phyloP scores from a whole-genome alignment of 495 filamentous ascomycete genomes.

The Venustampulla echinocandica region DNA sequence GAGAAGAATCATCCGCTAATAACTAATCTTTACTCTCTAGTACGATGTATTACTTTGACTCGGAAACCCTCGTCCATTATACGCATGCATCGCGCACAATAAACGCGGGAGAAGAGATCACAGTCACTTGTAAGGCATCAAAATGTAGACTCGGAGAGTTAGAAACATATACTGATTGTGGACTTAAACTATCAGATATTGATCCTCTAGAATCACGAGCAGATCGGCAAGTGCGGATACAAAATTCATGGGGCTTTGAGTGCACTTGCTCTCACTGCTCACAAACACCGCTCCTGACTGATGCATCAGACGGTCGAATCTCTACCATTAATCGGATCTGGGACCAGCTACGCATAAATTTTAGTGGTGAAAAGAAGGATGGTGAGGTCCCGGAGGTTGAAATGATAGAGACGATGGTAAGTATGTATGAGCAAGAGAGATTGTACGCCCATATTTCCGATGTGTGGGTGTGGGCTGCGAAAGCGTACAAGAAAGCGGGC shows the following conservation, averaged over 20 bases:
- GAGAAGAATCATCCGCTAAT: too few species aligned
- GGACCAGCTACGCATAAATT: neutral
- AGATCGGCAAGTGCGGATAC: conserved; percentile 4
- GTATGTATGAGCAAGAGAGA: conserved; percentile 24
- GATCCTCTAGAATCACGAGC: conserved; percentile 10
- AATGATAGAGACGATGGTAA: conserved; percentile 21
- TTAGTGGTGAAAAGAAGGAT: neutral
- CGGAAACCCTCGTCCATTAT: conserved; percentile 7
- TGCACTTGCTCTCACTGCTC: conserved; percentile 14
- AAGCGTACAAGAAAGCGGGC: conserved; percentile 21
- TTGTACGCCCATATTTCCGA: conserved; percentile 23
- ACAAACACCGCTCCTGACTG: neutral
- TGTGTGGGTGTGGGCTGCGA: conserved; percentile 23
- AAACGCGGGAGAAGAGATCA: conserved; percentile 15
- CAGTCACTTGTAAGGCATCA: conserved; percentile 10
- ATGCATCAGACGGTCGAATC: neutral
- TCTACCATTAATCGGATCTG: neutral
- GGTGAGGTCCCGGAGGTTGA: conserved; percentile 2
- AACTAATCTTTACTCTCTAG: neutral
- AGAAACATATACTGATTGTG: neutral
- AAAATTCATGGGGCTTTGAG: conserved; percentile 13
- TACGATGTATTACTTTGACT: conserved; percentile 17
- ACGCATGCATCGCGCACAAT: conserved; percentile 16
- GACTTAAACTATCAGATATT: conserved; percentile 1
- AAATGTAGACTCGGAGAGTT: neutral